Percentiles rank a stretch among this genome's conserved stretches.
Conservation (phyloP, 495 filamentous ascomycete species). For the Penicillium mononematosum region DNA sequence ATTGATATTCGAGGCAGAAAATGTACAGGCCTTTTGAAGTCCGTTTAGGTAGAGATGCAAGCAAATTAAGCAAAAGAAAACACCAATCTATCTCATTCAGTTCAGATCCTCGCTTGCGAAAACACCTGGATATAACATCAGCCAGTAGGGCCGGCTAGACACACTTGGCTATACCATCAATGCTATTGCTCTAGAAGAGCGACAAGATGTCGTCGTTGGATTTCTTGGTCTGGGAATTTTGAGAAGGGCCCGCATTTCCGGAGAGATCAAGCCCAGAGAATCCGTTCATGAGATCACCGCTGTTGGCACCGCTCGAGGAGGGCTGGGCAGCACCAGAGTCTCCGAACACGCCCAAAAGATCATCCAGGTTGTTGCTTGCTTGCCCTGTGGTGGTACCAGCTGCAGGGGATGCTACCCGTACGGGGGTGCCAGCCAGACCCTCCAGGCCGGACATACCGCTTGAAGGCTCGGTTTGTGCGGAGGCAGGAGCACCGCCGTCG, state of each 20-base stretch:
- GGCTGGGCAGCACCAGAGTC: conserved; percentile 35
- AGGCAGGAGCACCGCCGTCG: conserved; percentile 89
- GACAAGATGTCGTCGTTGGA: conserved; percentile 88
- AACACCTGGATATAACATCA: conserved; percentile 26
- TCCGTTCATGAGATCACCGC: conserved; percentile 71
- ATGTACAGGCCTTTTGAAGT: conserved; percentile 28
- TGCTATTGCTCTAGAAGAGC: conserved; percentile 62
- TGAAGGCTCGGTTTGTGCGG: conserved; percentile 68
- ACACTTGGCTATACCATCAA: conserved; percentile 4
- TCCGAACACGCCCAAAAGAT: conserved; percentile 83
- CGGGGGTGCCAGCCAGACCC: conserved; percentile 74
- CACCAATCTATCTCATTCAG: conserved; percentile 35
- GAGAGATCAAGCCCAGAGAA: conserved; percentile 79
- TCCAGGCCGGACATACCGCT: conserved; percentile 65
- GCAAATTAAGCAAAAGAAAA: conserved; percentile 26
- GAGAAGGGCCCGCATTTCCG: conserved; percentile 37
- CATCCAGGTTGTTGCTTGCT: conserved; percentile 70
- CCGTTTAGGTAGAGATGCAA: conserved; percentile 18
- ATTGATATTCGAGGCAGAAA: conserved; percentile 4
- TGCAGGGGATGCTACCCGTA: conserved; percentile 68
- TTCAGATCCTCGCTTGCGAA: conserved; percentile 31
- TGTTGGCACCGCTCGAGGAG: conserved; percentile 34
- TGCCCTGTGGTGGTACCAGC: conserved; percentile 41
- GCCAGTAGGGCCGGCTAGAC: conserved; percentile 14
- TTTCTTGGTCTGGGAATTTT: conserved; percentile 49